Evolutionary conservation across 257 asterid genomes (phyloP).

Genomic region (Solanum stenotomum): DNA sequence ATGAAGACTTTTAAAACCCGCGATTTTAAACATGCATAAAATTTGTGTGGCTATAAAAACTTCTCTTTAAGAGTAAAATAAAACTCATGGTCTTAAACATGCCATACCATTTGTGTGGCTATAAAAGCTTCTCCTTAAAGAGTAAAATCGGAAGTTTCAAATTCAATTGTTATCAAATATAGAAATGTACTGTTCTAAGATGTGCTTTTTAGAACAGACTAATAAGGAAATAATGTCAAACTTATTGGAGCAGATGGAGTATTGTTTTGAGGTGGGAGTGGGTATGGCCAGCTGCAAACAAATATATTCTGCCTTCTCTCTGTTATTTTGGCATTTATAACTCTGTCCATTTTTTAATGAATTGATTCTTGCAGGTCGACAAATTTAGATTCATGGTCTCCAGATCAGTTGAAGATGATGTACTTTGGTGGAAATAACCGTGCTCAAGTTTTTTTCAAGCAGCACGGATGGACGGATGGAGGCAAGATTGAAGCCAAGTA

Average conservation of each 20-base stretch:
- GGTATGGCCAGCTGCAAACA: neutral
- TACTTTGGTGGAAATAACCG: conserved; percentile 90
- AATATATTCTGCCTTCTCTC: neutral
- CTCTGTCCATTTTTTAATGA: neutral
- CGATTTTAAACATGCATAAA: neutral
- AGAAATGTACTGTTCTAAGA: neutral
- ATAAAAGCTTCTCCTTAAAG: neutral
- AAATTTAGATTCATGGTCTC: conserved; percentile 89
- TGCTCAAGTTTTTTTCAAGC: conserved; percentile 93
- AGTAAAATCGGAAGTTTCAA: neutral
- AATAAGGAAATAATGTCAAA: neutral
- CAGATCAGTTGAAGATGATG: conserved; percentile 96
- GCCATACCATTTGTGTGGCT: neutral
- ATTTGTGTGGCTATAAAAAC: neutral
- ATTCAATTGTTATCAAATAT: neutral
- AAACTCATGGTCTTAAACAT: neutral
- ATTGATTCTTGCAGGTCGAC: conserved; percentile 54
- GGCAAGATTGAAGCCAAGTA: conserved; percentile 94
- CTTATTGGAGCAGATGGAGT: neutral
- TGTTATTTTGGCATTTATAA: neutral
- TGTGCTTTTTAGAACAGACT: neutral
- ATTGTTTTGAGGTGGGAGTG: neutral
- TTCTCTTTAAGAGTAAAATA: neutral
- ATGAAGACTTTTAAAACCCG: neutral
- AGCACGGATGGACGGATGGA: conserved; percentile 97